Base-by-base conservation (phyloP, 352 stramenopile species). In the Thraustotheca clavata region DNA sequence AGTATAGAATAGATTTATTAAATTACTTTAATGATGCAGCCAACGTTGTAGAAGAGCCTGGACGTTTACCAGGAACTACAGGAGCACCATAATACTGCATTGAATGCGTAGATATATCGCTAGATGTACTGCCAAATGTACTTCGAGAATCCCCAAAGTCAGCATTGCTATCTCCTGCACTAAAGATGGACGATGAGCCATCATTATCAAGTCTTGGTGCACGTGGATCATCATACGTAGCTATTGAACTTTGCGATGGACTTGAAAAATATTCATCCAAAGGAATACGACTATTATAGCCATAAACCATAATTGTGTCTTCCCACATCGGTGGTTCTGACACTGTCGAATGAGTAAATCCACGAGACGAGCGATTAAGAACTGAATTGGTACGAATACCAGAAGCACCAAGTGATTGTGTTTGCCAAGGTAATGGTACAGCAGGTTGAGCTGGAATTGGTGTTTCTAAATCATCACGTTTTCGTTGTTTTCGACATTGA, bases 141-240 rank as follows among this genome's bases (percentile, higher is more conserved):
- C 43, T 52, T 11, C 43, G 43, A 3, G 34, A 31, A 18, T 52
- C 43, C 11, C 31, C 43, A 31, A 31, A 52, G 43, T n/a, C n/a
- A n/a, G n/a, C n/a, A n/a, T n/a, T n/a, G n/a, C 43, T 52, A 18
- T 52, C 43, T 14, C 43, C 43, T 9, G 43, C 43, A 31, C 43
- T 52, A 24, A 52, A 52, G n/a, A 24, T 24, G 11, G 43, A 52
- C 43, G 43, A 52, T 31, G 43, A 52, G 24, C 43, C 43, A 18
- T 52, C 43, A 7, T 11, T 20, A 31, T 52, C 43, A 18, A 24
- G 43, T 7, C 14, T 9, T 31, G 43, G n/a, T n/a, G n/a, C n/a
- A 9, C 43, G 43, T 7, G 43, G 43, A 8, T 65, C 35, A 33
- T 65, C 57, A 31, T 65, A 65, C 7, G 57, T 65, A 9, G 14